Conservation (phyloP, 164 flowering plant genomes). For the Chimonanthus praecox region DNA sequence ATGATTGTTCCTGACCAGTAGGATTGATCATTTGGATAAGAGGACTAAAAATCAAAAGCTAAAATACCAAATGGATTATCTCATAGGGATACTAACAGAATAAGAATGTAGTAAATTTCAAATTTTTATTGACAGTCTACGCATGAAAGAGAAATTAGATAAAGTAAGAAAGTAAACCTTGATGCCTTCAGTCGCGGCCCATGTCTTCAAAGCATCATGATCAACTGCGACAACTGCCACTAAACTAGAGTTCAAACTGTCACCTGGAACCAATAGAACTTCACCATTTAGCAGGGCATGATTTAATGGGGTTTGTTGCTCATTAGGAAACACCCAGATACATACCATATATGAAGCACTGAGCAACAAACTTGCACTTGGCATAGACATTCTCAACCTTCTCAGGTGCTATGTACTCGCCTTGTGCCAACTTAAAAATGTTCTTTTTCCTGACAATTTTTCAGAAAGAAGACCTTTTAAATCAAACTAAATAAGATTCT, state of each 20-base stretch:
- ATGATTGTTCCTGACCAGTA: too few species aligned
- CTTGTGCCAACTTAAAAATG: conserved; percentile 96
- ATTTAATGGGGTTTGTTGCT: not conserved
- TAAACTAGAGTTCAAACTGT: conserved; percentile 80
- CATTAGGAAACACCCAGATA: not conserved
- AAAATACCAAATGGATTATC: too few species aligned
- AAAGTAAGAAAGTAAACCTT: conserved; percentile 33
- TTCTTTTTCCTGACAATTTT: conserved; percentile 76
- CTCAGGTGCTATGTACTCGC: conserved; percentile 96
- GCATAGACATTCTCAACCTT: conserved; percentile 95
- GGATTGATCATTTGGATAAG: too few species aligned
- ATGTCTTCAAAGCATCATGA: conserved; percentile 59
- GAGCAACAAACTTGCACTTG: conserved; percentile 81
- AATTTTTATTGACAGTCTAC: not conserved
- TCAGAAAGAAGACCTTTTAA: not conserved
- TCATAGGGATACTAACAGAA: too few species aligned
- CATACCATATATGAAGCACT: conserved; percentile 93
- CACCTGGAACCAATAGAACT: conserved; percentile 41
- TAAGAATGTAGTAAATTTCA: too few species aligned
- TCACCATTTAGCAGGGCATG: not conserved
- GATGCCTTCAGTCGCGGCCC: conserved; percentile 78
- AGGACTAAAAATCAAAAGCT: too few species aligned
- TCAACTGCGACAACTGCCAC: conserved; percentile 81
- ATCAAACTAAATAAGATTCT: not conserved
- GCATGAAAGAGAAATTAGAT: not conserved